These are phyloP conservation scores for Kodamaea alishanica DNA, from an alignment of 1,139 yeast genomes.

Conservation along the genomic window DNA sequence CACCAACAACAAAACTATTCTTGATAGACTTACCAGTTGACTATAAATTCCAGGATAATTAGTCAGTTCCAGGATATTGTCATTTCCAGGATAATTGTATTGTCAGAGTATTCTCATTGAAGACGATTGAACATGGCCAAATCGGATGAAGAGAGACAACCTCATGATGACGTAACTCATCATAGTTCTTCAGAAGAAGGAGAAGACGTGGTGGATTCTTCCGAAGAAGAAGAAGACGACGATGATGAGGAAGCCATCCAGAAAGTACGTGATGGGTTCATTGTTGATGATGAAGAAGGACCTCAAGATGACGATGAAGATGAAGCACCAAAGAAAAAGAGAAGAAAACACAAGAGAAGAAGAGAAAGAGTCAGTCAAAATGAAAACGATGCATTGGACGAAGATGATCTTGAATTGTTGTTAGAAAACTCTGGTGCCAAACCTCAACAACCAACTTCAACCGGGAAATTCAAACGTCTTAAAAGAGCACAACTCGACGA, in stretches of 20 bases:
- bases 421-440: slow-evolving; percentile 85
- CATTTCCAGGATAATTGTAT: too few species aligned
- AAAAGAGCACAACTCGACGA: slow-evolving; percentile 58
- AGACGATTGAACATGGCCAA: slow-evolving; percentile 14
- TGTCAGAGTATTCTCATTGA: neutral
- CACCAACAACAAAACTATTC: too few species aligned
- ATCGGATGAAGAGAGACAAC: slow-evolving; percentile 36
- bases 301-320: slow-evolving; percentile 50
- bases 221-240: slow-evolving; percentile 73
- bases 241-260: slow-evolving; percentile 73
- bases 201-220: slow-evolving; percentile 56
- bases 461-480: slow-evolving; percentile 68
- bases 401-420: slow-evolving; percentile 88
- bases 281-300: slow-evolving; percentile 80
- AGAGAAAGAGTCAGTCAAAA: slow-evolving; percentile 26
- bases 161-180: slow-evolving; percentile 31
- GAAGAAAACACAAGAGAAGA: slow-evolving; percentile 42
- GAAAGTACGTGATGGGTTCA: slow-evolving; percentile 84
- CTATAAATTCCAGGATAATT: too few species aligned
- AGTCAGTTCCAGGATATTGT: too few species aligned
- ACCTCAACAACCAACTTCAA: slow-evolving; percentile 27
- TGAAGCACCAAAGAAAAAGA: slow-evolving; percentile 24
- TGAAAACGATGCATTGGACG: slow-evolving; percentile 75
- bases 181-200: slow-evolving; percentile 35
- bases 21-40: too few species aligned